A percentile compares a stretch with the other conserved stretches of the same genome.
These are phyloP conservation scores for Bjerkandera adusta DNA, from an alignment of 1,284 basidiomycete species.

Conservation along the genomic window DNA sequence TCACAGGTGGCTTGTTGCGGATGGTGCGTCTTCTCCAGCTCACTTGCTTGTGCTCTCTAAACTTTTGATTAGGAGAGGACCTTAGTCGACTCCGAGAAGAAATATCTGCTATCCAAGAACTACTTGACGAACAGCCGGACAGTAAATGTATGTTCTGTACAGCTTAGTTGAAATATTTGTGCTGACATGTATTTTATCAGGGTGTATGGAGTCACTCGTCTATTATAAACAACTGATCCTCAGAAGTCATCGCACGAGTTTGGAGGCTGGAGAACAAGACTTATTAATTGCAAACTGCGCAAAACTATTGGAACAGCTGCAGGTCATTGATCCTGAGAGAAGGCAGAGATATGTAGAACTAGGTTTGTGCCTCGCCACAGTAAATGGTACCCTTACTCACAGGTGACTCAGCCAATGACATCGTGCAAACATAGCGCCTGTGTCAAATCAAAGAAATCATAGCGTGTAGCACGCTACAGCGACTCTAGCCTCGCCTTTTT, in stretches of 20 bases:
- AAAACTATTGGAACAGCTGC: constrained; percentile 49
- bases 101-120: constrained; percentile 77
- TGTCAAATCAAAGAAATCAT: too few relatives aligned
- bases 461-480: too few relatives aligned
- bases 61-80: constrained; percentile 53
- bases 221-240: constrained; percentile 71
- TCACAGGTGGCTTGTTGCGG: constrained; percentile 91
- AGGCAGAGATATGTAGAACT: constrained; percentile 62
- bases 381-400: too few relatives aligned
- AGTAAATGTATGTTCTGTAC: constrained; percentile 75
- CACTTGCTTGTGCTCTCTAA: background rate
- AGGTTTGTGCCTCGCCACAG: constrained; percentile 45
- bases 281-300: constrained; percentile 48
- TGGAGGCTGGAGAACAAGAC: constrained; percentile 32
- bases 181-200: constrained; percentile 37
- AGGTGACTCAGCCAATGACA: too few relatives aligned
- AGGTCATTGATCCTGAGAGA: constrained; percentile 58
- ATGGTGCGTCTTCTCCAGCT: constrained; percentile 42
- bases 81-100: constrained; percentile 69
- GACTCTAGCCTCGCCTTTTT: too few relatives aligned
- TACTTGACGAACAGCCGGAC: constrained; percentile 89
- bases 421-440: too few relatives aligned
- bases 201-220: constrained; percentile 92
- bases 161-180: too few relatives aligned
- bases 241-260: constrained; percentile 33